Evolutionary conservation across 2,329 filamentous ascomycete species (phyloP).

Genomic region (Dactylellina haptotyla): DNA sequence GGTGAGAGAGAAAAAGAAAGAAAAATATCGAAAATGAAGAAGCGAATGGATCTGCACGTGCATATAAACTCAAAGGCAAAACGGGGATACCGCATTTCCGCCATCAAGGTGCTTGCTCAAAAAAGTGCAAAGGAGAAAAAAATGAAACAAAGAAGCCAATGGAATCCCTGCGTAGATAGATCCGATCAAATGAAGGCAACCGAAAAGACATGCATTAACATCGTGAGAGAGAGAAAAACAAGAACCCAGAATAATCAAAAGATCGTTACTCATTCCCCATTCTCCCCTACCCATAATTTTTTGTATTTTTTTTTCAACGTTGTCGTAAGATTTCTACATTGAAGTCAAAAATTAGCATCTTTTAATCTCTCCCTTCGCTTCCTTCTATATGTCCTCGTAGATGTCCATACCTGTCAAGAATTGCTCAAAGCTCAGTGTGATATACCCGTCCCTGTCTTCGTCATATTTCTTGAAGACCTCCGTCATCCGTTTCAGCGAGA

Average conservation of each 20-base stretch:
- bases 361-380: not conserved
- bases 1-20: not conserved
- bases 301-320: constrained; percentile 47
- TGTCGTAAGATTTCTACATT: constrained; percentile 56
- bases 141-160: not conserved
- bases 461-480: constrained; percentile 99
- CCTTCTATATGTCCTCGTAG: not conserved
- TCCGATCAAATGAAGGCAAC: not conserved
- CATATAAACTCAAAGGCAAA: too few species aligned
- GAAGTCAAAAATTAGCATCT: not conserved
- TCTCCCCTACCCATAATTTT: not conserved
- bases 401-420: constrained; percentile 62
- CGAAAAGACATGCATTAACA: constrained; percentile 5
- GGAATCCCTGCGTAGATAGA: not conserved
- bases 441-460: constrained; percentile 92
- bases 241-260: not conserved
- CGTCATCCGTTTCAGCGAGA: constrained; percentile 96
- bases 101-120: too few species aligned
- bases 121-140: too few species aligned
- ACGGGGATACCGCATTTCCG: too few species aligned
- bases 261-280: constrained; percentile 12
- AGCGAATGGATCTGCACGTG: not conserved
- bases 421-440: constrained; percentile 83
- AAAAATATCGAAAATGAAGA: not conserved
- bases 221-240: constrained; percentile 2